phyloP scores from a whole-genome alignment of 1,139 yeast genomes.

The Zygosaccharomyces pseudobailii region DNA sequence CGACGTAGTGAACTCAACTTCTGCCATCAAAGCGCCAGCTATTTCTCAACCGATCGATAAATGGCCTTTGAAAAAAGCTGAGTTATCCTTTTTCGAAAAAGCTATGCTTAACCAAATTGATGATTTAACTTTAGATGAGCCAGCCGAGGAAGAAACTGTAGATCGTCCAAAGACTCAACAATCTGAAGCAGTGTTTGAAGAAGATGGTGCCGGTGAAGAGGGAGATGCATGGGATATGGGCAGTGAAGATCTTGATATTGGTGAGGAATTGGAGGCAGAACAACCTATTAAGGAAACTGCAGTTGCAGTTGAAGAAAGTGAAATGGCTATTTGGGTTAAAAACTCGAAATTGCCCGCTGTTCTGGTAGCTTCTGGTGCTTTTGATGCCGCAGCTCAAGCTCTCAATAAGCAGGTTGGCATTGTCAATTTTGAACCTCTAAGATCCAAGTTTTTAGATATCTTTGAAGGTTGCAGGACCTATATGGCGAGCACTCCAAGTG shows the following conservation, averaged over 20 bases:
- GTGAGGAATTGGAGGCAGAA: conserved; percentile 53
- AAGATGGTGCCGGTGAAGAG: conserved; percentile 41
- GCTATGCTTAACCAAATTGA: conserved; percentile 80
- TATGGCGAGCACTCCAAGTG: conserved; percentile 66
- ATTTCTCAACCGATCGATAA: conserved; percentile 37
- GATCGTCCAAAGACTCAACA: conserved; percentile 32
- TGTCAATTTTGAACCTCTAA: conserved; percentile 79
- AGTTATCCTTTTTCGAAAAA: conserved; percentile 76
- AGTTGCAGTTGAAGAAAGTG: conserved; percentile 44
- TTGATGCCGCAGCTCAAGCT: conserved; percentile 91
- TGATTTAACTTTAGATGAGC: conserved; percentile 42
- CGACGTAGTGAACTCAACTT: conserved; percentile 31
- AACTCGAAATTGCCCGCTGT: conserved; percentile 90
- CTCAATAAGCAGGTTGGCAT: conserved; percentile 87
- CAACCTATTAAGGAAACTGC: conserved; percentile 42
- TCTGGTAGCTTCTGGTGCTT: conserved; percentile 93
- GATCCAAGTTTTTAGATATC: conserved; percentile 74
- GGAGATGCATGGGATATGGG: conserved; percentile 64
- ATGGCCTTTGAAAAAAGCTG: conserved; percentile 81
- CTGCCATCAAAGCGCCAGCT: conserved; percentile 20
- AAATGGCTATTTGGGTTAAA: conserved; percentile 77
- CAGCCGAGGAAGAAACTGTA: conserved; percentile 28
- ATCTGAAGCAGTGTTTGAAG: conserved; percentile 31
- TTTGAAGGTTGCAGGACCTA: conserved; percentile 75
- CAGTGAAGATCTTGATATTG: conserved; percentile 62